These are phyloP conservation scores for Discostella stelligera DNA, from an alignment of 352 stramenopile genomes.

Conservation along the genomic window DNA sequence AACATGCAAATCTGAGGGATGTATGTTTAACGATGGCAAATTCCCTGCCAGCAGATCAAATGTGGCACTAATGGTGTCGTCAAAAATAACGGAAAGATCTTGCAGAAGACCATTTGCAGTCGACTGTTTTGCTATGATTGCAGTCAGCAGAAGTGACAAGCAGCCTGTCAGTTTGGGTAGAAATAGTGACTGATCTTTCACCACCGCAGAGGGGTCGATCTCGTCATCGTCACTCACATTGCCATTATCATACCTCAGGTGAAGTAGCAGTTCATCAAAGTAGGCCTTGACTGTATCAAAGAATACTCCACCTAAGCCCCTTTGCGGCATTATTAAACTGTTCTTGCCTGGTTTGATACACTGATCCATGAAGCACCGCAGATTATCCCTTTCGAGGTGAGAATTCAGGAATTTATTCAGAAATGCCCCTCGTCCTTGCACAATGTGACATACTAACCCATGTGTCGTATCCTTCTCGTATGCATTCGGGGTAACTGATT, in stretches of 20 bases:
- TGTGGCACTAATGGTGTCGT: constrained; percentile 29
- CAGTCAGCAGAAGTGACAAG: constrained; percentile 36
- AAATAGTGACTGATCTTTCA: constrained; percentile 3
- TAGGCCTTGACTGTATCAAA: constrained; percentile 34
- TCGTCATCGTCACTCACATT: constrained; percentile 34
- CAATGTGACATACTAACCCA: constrained; percentile 22
- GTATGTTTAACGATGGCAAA: constrained; percentile 20
- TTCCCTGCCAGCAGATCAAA: constrained; percentile 46
- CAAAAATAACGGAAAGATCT: constrained; percentile 32
- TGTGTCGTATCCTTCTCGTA: constrained; percentile 14
- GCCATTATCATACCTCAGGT: constrained; percentile 33
- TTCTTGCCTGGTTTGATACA: neutral
- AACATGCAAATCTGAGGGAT: constrained; percentile 29
- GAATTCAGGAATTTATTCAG: constrained; percentile 48
- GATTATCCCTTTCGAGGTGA: constrained; percentile 40
- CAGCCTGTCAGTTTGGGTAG: constrained; percentile 39
- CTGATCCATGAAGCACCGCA: constrained; percentile 20
- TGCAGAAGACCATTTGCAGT: constrained; percentile 23
- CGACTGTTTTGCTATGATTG: constrained; percentile 37
- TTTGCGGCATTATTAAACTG: constrained; percentile 12
- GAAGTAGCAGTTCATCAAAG: constrained; percentile 45
- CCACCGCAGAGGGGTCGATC: constrained; percentile 15
- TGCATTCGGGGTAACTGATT: constrained; percentile 27
- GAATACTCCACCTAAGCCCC: constrained; percentile 12
- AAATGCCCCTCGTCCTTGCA: constrained; percentile 40